Base-by-base conservation (phyloP, 305 asterid genomes). In the Ruellia speciosa region DNA sequence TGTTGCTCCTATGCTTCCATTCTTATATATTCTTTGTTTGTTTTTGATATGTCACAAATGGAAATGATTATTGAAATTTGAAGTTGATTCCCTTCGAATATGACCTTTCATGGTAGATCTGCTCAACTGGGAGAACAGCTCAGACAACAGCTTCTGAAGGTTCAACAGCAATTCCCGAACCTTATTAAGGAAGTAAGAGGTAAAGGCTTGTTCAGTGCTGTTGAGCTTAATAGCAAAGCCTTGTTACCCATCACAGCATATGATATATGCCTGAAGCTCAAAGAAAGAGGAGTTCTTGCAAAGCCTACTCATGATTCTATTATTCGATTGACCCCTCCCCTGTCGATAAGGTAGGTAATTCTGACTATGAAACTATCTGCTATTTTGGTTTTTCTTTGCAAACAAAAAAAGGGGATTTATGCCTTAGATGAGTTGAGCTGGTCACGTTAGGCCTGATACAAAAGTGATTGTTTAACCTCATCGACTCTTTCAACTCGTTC, bases 241-340 rank as follows among this genome's bases (percentile, higher is more conserved):
- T 58, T 86, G 68, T 66, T 62, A 52, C 99, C 95, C 0, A 78
- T 77, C 46, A 86, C 77, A 16, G 99, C 99, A 10, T 92, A 88
- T 64, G 99, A 86, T 59, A 69, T 92, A 65, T 92, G 99, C 73
- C 76, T 92, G 75, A 88, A 86, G 75, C 79, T 92, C 60, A 88
- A 85, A 73, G 95, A 84, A 66, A 72, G 95, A 70, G 97, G 99
- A 43, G 77, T 88, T 66, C 95, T 92, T 11, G 94, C 95, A 28
- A 92, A 88, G 75, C 95, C 96, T 11, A 88, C 95, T 31, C 97
- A 87, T 49, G 86, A 83, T 70, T 67, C 96, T 43, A 83, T 85
- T 28, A 79, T 90, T 49, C 86, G 97, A 20, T 67, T 90, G 65
- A 87, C 96, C 9, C 97, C 97, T 66, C 97, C 97, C 14, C 77